phyloP scores from a whole-genome alignment of 768 basidiomycete genomes.

The Paxillus ammoniavirescens region DNA sequence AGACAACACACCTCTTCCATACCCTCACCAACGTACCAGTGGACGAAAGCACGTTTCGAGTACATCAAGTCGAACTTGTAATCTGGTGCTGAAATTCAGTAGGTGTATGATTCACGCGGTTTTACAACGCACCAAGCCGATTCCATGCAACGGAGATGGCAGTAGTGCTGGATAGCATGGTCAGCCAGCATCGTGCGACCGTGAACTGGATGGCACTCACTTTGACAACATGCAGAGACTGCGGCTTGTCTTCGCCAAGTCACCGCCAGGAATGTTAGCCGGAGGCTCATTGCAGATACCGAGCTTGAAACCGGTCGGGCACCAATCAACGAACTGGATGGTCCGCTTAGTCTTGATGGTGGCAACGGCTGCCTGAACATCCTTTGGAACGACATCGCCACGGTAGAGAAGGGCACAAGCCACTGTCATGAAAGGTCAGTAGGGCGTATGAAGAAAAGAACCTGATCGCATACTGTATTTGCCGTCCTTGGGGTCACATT shows the following conservation, averaged over 20 bases:
- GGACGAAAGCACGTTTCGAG: conserved; percentile 90
- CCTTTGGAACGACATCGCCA: conserved; percentile 96
- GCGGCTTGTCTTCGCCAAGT: conserved; percentile 90
- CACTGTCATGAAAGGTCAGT: conserved; percentile 47
- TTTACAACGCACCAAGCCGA: conserved; percentile 56
- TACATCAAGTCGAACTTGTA: conserved; percentile 99
- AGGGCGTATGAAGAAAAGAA: background rate
- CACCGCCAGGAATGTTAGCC: conserved; percentile 88
- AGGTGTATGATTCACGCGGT: background rate
- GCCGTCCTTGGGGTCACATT: conserved; percentile 95
- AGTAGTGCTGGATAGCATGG: conserved; percentile 58
- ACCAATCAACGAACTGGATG: conserved; percentile 98
- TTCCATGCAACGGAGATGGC: conserved; percentile 95
- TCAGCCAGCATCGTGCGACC: background rate
- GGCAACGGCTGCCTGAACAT: conserved; percentile 88
- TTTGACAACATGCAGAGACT: conserved; percentile 98
- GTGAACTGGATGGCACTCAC: conserved; percentile 33
- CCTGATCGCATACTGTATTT: conserved; percentile 83
- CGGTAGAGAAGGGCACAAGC: conserved; percentile 92
- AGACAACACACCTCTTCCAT: conserved; percentile 79
- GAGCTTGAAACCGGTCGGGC: conserved; percentile 96
- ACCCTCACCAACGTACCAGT: conserved; percentile 98
- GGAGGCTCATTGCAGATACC: conserved; percentile 98
- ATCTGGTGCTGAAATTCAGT: conserved; percentile 44
- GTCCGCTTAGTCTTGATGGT: conserved; percentile 97